Conservation (phyloP, 768 basidiomycete species). For the Phanerochaete sordida region DNA sequence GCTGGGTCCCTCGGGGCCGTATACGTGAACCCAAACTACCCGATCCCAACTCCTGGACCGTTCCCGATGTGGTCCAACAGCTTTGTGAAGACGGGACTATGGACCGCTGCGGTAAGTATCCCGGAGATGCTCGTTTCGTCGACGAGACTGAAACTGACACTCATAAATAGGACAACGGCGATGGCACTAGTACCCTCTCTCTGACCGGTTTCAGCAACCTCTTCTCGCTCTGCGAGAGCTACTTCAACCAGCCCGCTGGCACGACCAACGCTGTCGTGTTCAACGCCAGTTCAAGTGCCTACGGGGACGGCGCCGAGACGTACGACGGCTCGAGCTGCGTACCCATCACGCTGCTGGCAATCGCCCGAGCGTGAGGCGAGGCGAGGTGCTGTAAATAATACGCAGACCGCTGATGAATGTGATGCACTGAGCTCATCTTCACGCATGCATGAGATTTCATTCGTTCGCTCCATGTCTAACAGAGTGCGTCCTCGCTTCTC, state of each 20-base stretch:
- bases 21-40: slow-evolving; percentile 1
- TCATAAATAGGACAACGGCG: too few relatives aligned
- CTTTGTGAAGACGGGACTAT: not conserved
- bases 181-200: too few relatives aligned
- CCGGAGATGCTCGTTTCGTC: too few relatives aligned
- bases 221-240: slow-evolving; percentile 9
- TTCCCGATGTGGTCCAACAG: slow-evolving; percentile 5
- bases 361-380: too few relatives aligned
- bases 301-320: not conserved
- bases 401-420: too few relatives aligned
- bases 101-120: not conserved
- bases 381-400: too few relatives aligned
- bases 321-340: slow-evolving; percentile 8
- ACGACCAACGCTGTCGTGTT: slow-evolving; percentile 1
- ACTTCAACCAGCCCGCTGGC: not conserved
- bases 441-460: too few relatives aligned
- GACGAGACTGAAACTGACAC: too few relatives aligned
- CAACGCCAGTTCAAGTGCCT: slow-evolving; percentile 1
- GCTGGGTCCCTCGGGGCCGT: slow-evolving; percentile 2
- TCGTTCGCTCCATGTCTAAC: too few relatives aligned
- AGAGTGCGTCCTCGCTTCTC: too few relatives aligned
- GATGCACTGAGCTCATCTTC: too few relatives aligned
- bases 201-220: too few relatives aligned
- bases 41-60: not conserved
- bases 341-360: slow-evolving; percentile 1